A percentile compares a stretch with the other conserved stretches of the same genome.
These are phyloP conservation scores for Leucosporidium scottii DNA, from an alignment of 768 basidiomycete species.

Conservation along the genomic window DNA sequence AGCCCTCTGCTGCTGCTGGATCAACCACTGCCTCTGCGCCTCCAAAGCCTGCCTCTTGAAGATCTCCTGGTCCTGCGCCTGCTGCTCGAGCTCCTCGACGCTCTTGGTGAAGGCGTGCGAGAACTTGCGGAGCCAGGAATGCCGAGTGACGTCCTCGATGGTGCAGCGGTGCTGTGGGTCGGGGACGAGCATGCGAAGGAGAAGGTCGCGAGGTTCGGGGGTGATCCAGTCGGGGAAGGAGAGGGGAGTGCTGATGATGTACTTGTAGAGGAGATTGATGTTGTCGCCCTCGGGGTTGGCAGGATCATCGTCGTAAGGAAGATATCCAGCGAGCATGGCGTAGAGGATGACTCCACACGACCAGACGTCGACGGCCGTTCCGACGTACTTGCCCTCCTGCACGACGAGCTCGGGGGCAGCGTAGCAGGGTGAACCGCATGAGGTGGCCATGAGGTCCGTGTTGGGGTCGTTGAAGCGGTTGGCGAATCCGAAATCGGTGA, in stretches of 20 bases:
- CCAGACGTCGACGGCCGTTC: constrained; percentile 97
- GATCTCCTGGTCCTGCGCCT: constrained; percentile 77
- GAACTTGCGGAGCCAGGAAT: constrained; percentile 74
- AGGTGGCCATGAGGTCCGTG: constrained; percentile 97
- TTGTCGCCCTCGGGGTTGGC: constrained; percentile 98
- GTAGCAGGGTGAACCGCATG: constrained; percentile 94
- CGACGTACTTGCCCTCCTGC: constrained; percentile 91
- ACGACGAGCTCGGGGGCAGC: constrained; percentile 98
- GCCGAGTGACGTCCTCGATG: constrained; percentile 70
- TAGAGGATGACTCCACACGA: constrained; percentile 91
- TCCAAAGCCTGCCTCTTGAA: constrained; percentile 60
- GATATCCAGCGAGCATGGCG: constrained; percentile 92
- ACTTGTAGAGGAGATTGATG: constrained; percentile 96
- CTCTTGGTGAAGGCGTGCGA: constrained; percentile 57
- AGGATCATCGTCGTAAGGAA: constrained; percentile 99
- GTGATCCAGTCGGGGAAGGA: constrained; percentile 97
- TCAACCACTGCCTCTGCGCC: constrained; percentile 56
- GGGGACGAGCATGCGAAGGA: constrained; percentile 88
- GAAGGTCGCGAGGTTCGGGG: constrained; percentile 68
- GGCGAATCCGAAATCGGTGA: constrained; percentile 98
- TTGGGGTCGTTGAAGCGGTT: constrained; percentile 88
- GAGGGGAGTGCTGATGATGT: constrained; percentile 94
- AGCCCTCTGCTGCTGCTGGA: constrained; percentile 30
- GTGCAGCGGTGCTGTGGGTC: constrained; percentile 75
- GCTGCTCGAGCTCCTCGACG: constrained; percentile 69